Base-by-base conservation (phyloP, 257 asterid genomes). In the Nicotiana undulata region DNA sequence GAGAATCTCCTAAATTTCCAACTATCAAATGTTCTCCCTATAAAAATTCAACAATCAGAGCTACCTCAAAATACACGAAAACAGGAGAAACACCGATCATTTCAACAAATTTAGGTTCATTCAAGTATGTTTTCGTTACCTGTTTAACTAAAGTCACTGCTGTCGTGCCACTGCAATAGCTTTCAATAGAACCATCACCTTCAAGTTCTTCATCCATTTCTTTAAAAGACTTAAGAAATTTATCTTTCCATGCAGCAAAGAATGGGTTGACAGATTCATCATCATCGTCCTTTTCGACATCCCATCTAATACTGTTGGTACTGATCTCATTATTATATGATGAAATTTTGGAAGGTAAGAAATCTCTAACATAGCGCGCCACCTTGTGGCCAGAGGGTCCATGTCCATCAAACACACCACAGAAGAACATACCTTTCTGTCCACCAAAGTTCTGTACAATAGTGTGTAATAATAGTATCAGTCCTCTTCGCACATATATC, bases 361-460 rank as follows among this genome's bases (percentile, higher is more conserved):
- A 29, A 58, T 94, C 98, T 0, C 98, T 96, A 59, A 92, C 75
- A 12, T 87, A 90, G 0, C 81, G 92, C 1, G 98, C 87, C 84
- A 94, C 98, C 85, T 87, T 87, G 88, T 94, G 97, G 40, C 98
- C 98, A 0, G 94, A 87, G 0, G 98, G 98, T 31, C 98, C 98
- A 77, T 94, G 98, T 4, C 98, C 98, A 52, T 94, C 98, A 64
- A 94, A 90, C 40, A 94, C 98, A 9, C 88, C 98, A 58, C 98
- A 90, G 67, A 89, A 93, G 80, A 85, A 78, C 92, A 82, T 84
- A 77, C 91, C 96, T 83, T 82, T 94, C 63, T 94, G 93, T 26
- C 98, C 97, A 26, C 86, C 53, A 79, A 93, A 94, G 82, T 86
- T 88, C 98, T 93, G 89, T 68, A 74, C 3, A 58, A 67, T 49